phyloP scores from a whole-genome alignment of 2,329 filamentous ascomycete species.

The Akanthomyces uredinophilus region DNA sequence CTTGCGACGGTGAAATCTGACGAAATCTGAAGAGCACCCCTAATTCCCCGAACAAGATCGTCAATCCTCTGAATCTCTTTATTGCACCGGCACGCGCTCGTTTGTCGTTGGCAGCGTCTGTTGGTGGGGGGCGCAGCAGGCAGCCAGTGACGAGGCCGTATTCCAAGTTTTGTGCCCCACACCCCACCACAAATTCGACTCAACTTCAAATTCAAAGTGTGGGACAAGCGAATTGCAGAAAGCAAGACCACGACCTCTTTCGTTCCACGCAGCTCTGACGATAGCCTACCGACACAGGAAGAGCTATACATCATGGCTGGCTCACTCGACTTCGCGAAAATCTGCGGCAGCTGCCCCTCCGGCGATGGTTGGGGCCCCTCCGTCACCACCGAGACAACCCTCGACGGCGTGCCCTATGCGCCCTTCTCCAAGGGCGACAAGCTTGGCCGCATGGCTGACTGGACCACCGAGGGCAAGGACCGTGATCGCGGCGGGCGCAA shows the following conservation, averaged over 20 bases:
- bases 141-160: constrained; percentile 9
- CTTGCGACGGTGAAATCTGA: neutral
- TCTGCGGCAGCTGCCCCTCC: constrained; percentile 67
- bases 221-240: constrained; percentile 16
- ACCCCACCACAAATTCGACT: constrained; percentile 40
- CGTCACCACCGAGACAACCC: constrained; percentile 76
- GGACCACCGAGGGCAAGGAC: constrained; percentile 88
- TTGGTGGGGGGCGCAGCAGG: constrained; percentile 7
- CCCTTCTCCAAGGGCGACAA: constrained; percentile 99
- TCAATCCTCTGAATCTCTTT: neutral
- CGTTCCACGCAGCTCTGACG: constrained; percentile 6
- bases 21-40: neutral
- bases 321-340: constrained; percentile 53
- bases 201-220: constrained; percentile 19
- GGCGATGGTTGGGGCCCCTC: constrained; percentile 85
- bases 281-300: constrained; percentile 5
- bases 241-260: constrained; percentile 17
- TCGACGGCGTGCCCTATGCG: constrained; percentile 93
- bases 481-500: constrained; percentile 71
- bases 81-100: neutral
- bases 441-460: constrained; percentile 98
- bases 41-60: too few species aligned
- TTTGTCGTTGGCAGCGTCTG: neutral
- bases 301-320: constrained; percentile 37
- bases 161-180: constrained; percentile 23